Conservation (phyloP, 2,329 filamentous ascomycete genomes). For the Neurospora crassa region DNA sequence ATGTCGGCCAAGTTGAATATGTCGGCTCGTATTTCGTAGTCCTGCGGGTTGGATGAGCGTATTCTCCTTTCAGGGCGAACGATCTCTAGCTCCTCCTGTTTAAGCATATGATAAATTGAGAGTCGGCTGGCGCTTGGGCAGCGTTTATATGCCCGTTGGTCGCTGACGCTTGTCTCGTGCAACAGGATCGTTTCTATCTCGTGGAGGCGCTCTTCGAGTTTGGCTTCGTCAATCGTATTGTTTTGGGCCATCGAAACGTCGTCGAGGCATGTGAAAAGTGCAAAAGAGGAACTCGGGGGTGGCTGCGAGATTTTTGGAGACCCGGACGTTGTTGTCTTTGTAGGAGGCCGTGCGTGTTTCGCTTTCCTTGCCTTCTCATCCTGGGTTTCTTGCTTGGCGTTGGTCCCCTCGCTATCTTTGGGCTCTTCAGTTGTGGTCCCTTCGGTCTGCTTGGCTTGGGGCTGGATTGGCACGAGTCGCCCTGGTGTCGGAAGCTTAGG, state of each 20-base stretch:
- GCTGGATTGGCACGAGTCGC: background rate
- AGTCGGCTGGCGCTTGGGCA: constrained; percentile 8
- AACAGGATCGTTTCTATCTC: constrained; percentile 13
- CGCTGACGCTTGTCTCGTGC: constrained; percentile 6
- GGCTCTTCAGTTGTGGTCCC: background rate
- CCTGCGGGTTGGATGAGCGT: constrained; percentile 6
- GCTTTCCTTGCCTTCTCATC: background rate
- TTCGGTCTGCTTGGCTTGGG: background rate
- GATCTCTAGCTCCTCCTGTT: constrained; percentile 12
- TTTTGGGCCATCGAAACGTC: background rate
- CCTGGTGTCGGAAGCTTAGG: background rate
- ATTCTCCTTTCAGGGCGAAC: background rate
- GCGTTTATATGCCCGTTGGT: constrained; percentile 12
- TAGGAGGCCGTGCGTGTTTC: background rate
- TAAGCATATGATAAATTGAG: constrained; percentile 19
- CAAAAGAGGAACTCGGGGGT: background rate
- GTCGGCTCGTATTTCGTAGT: constrained; percentile 26
- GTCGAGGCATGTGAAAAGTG: constrained; percentile 2
- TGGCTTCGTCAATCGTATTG: constrained; percentile 1
- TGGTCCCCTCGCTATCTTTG: background rate
- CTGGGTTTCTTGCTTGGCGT: background rate
- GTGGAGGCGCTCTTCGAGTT: constrained; percentile 3
- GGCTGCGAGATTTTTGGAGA: background rate
- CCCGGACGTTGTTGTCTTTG: background rate
- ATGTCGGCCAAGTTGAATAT: constrained; percentile 31